A percentile compares a stretch with the other conserved stretches of the same genome.
Conservation (phyloP, 352 stramenopile species). For the Globisporangium polare region DNA sequence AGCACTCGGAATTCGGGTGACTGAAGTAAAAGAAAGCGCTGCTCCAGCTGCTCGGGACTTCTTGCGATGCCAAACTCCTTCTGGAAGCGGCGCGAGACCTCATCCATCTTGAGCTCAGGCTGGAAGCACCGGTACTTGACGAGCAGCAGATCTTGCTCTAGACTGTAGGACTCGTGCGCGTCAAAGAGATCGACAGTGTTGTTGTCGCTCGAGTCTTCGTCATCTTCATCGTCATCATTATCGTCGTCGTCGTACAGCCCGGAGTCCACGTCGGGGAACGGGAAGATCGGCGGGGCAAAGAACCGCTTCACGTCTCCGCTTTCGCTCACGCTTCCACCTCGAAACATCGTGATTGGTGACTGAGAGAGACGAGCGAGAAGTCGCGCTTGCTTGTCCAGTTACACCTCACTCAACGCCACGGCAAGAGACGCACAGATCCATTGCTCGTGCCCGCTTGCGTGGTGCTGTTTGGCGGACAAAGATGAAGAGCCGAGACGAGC, state of each 20-base stretch:
- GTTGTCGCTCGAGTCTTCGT: slow-evolving; percentile 23
- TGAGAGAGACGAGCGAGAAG: background rate
- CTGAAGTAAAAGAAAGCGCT: slow-evolving; percentile 36
- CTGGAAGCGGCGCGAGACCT: slow-evolving; percentile 39
- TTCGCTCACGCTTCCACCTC: background rate
- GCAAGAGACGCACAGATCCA: background rate
- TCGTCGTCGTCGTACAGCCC: slow-evolving; percentile 23
- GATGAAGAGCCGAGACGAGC: background rate
- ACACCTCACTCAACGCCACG: background rate
- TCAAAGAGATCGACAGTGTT: slow-evolving; percentile 36
- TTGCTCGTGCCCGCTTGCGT: background rate
- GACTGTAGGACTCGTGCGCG: slow-evolving; percentile 33
- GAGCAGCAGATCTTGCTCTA: slow-evolving; percentile 57
- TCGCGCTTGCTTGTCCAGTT: background rate
- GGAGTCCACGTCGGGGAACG: slow-evolving; percentile 21
- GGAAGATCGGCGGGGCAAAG: slow-evolving; percentile 23
- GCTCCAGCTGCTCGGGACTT: slow-evolving; percentile 31
- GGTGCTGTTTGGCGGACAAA: background rate
- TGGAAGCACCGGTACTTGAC: slow-evolving; percentile 59
- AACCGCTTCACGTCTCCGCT: background rate
- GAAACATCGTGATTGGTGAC: slow-evolving; percentile 7
- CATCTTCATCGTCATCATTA: slow-evolving; percentile 13
- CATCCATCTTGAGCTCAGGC: slow-evolving; percentile 30
- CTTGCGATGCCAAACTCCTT: slow-evolving; percentile 36
- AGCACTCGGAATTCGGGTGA: slow-evolving; percentile 31